Evolutionary conservation across 1,139 yeast species (phyloP), one percentile per base, ranked within the genome.

Genomic region (Suhomyces ambrosiae): DNA sequence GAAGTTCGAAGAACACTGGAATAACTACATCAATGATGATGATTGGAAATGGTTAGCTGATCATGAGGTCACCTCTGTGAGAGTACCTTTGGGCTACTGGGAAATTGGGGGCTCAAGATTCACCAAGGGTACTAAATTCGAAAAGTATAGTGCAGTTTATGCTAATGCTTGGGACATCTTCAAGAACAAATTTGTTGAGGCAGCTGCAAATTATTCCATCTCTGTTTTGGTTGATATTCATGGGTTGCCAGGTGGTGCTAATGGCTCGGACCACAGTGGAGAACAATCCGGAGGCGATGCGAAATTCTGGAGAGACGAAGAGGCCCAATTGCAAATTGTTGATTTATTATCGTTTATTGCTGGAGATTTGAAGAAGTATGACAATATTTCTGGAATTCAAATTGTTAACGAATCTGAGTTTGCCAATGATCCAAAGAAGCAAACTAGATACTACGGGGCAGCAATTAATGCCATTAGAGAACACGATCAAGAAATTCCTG

Each of bases 81-180:
- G 98, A 49, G 72, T 90, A 7, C 97, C 98, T 4, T 63, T 92
- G 48, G 97, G 97, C 0, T 92, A 86, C 60, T 92, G 96, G 96
- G 82, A 79, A 41, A 78, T 89, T 8, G 76, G 68, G 33, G 82
- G 82, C n/a, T 86, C 86, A 1, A 50, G 52, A 10, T 83, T 69
- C 54, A 63, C 85, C 19, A 58, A 62, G 13, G 78, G 71, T 9
- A 83, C 95, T 6, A 79, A 81, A 19, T 92, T 87, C 57, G 79
- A 64, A 11, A 60, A 68, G 23, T 65, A 74, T 33, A 34, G 45
- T 3, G 57, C 56, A 0, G 87, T 87, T 2, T 92, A 92, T 56
- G 48, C 53, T 22, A 74, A 77, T 49, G 84, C 96, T 0, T 90
- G 97, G 97, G 56, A 58, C 9, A 65, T 69, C 16, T 69, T 82